These are phyloP conservation scores for Gamarada debralockiae DNA, from an alignment of 495 filamentous ascomycete species.

Conservation along the genomic window DNA sequence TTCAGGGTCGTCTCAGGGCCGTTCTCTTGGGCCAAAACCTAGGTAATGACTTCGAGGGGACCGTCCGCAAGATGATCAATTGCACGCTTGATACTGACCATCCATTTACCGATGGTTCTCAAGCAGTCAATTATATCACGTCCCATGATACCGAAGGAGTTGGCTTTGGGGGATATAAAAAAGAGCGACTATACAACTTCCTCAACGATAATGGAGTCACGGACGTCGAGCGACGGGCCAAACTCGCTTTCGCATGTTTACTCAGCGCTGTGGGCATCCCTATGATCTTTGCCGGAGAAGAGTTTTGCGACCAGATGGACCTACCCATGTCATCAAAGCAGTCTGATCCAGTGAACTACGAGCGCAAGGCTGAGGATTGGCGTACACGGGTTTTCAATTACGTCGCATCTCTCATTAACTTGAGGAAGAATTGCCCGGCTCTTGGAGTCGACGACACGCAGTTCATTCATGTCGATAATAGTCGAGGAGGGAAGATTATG, in stretches of 20 bases:
- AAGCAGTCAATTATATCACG: conserved; percentile 33
- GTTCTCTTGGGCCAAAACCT: conserved; percentile 19
- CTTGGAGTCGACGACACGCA: conserved; percentile 27
- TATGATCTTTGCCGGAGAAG: conserved; percentile 34
- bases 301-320: conserved; percentile 31
- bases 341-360: conserved; percentile 31
- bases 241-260: conserved; percentile 28
- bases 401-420: conserved; percentile 23
- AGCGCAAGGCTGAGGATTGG: conserved; percentile 26
- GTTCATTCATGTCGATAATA: conserved; percentile 27
- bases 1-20: conserved; percentile 23
- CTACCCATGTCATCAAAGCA: conserved; percentile 27
- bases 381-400: conserved; percentile 25
- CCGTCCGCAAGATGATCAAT: conserved; percentile 27
- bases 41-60: conserved; percentile 28
- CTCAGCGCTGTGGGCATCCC: conserved; percentile 32
- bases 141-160: conserved; percentile 30
- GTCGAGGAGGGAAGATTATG: conserved; percentile 27
- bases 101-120: conserved; percentile 25
- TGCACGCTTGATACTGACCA: conserved; percentile 24
- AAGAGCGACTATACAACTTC: conserved; percentile 30
- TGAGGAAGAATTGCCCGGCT: conserved; percentile 25
- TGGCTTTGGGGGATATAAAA: conserved; percentile 1
- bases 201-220: conserved; percentile 20
- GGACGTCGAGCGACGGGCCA: conserved; percentile 23